Evolutionary conservation across 2,329 filamentous ascomycete genomes (phyloP), one percentile per base, ranked within the genome.

Genomic region (Colletotrichum viniferum): DNA sequence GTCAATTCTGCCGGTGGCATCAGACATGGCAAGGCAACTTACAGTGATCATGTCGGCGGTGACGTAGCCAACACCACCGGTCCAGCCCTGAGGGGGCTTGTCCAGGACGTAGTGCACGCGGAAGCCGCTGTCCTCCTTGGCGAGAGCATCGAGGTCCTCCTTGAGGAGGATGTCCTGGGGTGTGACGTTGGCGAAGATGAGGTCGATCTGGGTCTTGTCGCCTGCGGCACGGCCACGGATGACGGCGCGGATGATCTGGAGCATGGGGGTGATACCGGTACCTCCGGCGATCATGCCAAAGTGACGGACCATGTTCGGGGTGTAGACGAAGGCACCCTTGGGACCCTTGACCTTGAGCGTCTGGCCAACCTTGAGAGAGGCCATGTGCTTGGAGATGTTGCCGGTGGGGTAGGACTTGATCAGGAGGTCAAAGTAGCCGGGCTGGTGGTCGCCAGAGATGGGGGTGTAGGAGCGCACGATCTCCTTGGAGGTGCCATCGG

Each of bases 221-320:
- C 94, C 96, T 66, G 92, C 88, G 70, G 92, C 89, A 79, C 95
- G 92, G 81, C 95, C 95, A 79, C 95, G 92, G 81, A 96, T 91
- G 80, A 98, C 96, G 74, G 96, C 97, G 81, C 96, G 94, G 84
- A 98, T 93, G 81, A 99, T 92, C 88, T 99, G 97, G 78, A 98
- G 91, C 97, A 99, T 99, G 76, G 97, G 97, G 12, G 97, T 98
- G 85, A 99, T 98, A 80, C 97, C 97, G 38, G 97, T 98, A 78
- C 97, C 97, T 79, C 97, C 97, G 78, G 97, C 96, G 83, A 99
- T 95, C 97, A 99, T 99, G 83, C 96, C 97, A 80, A 99, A 98
- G 86, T 95, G 95, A 78, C 95, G 93, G 80, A 96, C 95, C 94
- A 99, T 96, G 90, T 98, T 98, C 80, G 96, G 96, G 21, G 94